Evolutionary conservation across 2,329 filamentous ascomycete genomes (phyloP).

Genomic region (Aspergillus niger): DNA sequence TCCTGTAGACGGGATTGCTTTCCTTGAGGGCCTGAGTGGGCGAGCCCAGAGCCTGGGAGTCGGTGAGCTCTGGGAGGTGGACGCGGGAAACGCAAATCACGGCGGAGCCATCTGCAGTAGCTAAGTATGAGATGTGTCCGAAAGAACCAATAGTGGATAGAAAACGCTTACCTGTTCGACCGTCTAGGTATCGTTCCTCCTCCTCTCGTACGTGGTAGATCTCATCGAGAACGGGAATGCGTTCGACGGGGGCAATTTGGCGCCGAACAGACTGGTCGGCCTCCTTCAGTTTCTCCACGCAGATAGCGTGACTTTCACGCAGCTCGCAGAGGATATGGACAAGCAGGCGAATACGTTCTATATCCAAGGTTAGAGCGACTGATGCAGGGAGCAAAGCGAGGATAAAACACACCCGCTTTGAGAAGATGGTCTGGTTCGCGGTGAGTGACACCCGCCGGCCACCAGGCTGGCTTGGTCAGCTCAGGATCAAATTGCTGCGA

Average conservation of each 20-base stretch:
- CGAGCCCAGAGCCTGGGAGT: slow-evolving; percentile 21
- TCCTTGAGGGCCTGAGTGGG: slow-evolving; percentile 17
- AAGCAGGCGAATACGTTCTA: slow-evolving; percentile 34
- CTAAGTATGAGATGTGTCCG: not conserved
- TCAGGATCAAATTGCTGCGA: slow-evolving; percentile 37
- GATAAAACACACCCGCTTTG: slow-evolving; percentile 29
- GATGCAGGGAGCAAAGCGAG: not conserved
- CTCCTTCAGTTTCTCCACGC: slow-evolving; percentile 36
- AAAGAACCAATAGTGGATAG: not conserved
- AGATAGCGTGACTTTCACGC: slow-evolving; percentile 35
- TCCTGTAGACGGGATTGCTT: slow-evolving; percentile 17
- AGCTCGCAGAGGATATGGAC: slow-evolving; percentile 40
- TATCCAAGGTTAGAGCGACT: not conserved
- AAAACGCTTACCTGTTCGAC: slow-evolving; percentile 29
- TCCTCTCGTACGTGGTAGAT: slow-evolving; percentile 38
- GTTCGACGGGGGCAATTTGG: slow-evolving; percentile 32
- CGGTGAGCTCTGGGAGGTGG: slow-evolving; percentile 30
- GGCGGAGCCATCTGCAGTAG: slow-evolving; percentile 26
- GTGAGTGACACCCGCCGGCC: slow-evolving; percentile 36
- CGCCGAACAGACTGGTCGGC: slow-evolving; percentile 38
- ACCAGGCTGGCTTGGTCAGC: slow-evolving; percentile 38
- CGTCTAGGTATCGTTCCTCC: slow-evolving; percentile 35
- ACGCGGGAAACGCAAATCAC: slow-evolving; percentile 30
- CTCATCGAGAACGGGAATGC: slow-evolving; percentile 36
- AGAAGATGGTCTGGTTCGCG: slow-evolving; percentile 38